phyloP scores from a whole-genome alignment of 768 basidiomycete genomes.

The Suillus discolor region DNA sequence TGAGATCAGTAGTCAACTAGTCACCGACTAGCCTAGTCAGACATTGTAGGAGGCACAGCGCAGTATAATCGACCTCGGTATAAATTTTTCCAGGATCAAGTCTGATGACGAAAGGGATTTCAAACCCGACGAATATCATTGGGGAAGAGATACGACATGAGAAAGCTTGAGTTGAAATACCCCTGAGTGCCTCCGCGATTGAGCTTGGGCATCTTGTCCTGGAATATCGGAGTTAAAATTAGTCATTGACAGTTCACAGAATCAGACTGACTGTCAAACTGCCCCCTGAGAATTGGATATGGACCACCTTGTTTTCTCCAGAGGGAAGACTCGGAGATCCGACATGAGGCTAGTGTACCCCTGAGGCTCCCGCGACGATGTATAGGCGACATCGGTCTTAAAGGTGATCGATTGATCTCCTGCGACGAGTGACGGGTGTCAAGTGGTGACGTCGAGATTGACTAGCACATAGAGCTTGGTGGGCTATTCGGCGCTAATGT shows the following conservation, averaged over 20 bases:
- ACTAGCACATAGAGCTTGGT: not conserved
- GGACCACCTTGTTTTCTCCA: not conserved
- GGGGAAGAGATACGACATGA: not conserved
- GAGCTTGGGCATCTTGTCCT: not conserved
- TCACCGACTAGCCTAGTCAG: too few relatives aligned
- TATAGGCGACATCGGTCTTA: not conserved
- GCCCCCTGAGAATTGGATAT: not conserved
- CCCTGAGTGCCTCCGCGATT: not conserved
- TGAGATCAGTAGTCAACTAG: not conserved
- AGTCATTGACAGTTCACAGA: not conserved
- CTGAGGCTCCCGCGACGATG: slow-evolving; percentile 2
- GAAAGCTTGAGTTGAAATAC: not conserved
- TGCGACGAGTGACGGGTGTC: not conserved
- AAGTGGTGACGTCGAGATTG: not conserved
- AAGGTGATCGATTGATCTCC: too few relatives aligned
- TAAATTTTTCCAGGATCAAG: too few relatives aligned
- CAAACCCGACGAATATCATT: not conserved
- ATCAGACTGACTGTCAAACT: not conserved
- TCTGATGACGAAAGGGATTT: not conserved
- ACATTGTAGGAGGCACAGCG: not conserved
- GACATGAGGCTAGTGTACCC: not conserved
- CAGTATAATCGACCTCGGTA: not conserved
- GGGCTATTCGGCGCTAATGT: not conserved
- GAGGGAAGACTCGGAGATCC: not conserved
- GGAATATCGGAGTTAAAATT: not conserved